Evolutionary conservation across 306 rosid genomes (phyloP), one percentile per base, ranked within the genome.

Genomic region (Astragalus glycyphyllos): DNA sequence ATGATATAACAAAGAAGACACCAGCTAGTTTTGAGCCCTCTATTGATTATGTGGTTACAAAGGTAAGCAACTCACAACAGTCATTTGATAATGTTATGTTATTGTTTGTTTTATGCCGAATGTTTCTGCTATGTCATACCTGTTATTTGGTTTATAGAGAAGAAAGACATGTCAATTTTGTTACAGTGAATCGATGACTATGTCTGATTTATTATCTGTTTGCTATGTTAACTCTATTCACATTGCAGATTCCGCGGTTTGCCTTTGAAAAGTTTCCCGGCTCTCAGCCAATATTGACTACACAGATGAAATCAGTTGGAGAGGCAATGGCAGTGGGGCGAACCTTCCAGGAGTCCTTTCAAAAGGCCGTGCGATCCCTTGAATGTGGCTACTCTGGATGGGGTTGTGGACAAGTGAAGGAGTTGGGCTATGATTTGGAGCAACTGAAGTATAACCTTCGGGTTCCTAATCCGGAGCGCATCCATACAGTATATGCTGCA

Each of bases 241-340:
- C 54, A 55, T 62, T 89, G 86, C 96, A 95, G 97, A 91, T 95
- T 75, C 99, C 99, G 13, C 85, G 96, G 79, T 95, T 95, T 81
- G 97, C 96, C 31, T 95, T 95, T 44, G 99, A 91, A 72, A 95
- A 95, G 50, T 95, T 95, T 75, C 99, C 99, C n/a, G 99, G 97
- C 47, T 95, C 99, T 45, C 87, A 87, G 86, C 99, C 99, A 32
- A 81, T 89, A 61, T 73, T 95, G 79, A 95, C 99, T 0, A 95
- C 99, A 6, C 99, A 95, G 66, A 95, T 95, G 99, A 95, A 95
- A 80, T 95, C 97, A 11, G 99, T 95, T 31, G 99, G 99, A 7
- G 96, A 91, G 84, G 77, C 99, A 2, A 95, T 91, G 96, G 97
- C 99, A 9, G 78, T 95, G 11, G 97, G 99, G 35, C 81, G 96